Percentiles rank a stretch among this genome's conserved stretches.
phyloP scores from a whole-genome alignment of 768 basidiomycete genomes.

The Nevesoporus exiguus region DNA sequence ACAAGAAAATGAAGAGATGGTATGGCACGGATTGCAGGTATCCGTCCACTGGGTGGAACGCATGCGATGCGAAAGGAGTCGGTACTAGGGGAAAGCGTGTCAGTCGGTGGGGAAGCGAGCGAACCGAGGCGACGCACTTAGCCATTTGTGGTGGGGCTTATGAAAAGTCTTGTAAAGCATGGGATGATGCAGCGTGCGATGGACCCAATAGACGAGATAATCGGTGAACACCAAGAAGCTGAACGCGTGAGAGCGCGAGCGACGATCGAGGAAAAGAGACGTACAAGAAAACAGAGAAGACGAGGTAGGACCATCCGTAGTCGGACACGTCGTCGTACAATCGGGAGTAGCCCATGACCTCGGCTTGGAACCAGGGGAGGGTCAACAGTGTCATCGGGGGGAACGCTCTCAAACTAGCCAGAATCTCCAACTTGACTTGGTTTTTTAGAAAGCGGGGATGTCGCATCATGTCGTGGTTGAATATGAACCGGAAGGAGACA shows the following conservation, averaged over 20 bases:
- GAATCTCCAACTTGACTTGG: slow-evolving; percentile 82
- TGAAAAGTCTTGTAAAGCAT: slow-evolving; percentile 85
- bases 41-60: slow-evolving; percentile 96
- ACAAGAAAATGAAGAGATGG: slow-evolving; percentile 85
- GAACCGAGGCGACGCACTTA: slow-evolving; percentile 52
- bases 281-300: slow-evolving; percentile 67
- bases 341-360: slow-evolving; percentile 80
- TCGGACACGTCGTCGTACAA: slow-evolving; percentile 77
- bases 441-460: slow-evolving; percentile 93
- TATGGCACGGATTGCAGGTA: slow-evolving; percentile 94
- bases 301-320: slow-evolving; percentile 73
- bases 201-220: slow-evolving; percentile 95
- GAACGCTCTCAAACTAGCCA: slow-evolving; percentile 67
- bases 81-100: slow-evolving; percentile 57
- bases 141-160: slow-evolving; percentile 99
- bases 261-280: slow-evolving; percentile 23
- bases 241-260: background rate
- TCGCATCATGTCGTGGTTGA: slow-evolving; percentile 93
- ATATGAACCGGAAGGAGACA: slow-evolving; percentile 79
- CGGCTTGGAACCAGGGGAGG: slow-evolving; percentile 90
- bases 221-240: slow-evolving; percentile 89
- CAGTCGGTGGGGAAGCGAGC: background rate
- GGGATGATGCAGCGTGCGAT: slow-evolving; percentile 85
- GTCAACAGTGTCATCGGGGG: slow-evolving; percentile 82
- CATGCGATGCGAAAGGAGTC: slow-evolving; percentile 95